phyloP scores from a whole-genome alignment of 169 alveolate genomes.

The Condylostoma magnum region DNA sequence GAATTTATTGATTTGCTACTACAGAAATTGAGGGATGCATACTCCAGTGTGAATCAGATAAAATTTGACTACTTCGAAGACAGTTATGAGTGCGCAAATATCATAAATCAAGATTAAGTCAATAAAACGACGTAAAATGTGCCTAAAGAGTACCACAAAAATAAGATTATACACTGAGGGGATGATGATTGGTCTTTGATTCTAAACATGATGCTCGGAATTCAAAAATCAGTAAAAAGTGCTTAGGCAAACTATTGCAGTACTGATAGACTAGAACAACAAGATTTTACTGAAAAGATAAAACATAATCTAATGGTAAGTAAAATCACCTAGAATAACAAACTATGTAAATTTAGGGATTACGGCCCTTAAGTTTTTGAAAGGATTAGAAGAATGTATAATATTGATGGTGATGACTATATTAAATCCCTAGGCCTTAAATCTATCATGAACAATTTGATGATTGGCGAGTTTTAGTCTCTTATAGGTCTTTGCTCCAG shows the following conservation, averaged over 20 bases:
- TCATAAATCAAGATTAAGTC: too few species aligned
- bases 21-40: too few species aligned
- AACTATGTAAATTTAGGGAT: slow-evolving; percentile 67
- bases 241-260: not conserved
- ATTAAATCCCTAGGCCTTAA: slow-evolving; percentile 80
- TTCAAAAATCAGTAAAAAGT: slow-evolving; percentile 15
- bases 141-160: not conserved
- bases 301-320: slow-evolving; percentile 20
- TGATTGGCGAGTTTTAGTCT: slow-evolving; percentile 71
- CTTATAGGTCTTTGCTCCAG: slow-evolving; percentile 75
- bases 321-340: slow-evolving; percentile 23
- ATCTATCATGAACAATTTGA: slow-evolving; percentile 68
- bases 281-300: not conserved
- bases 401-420: slow-evolving; percentile 67
- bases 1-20: too few species aligned
- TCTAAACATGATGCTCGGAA: slow-evolving; percentile 28
- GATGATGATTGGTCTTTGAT: slow-evolving; percentile 29
- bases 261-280: not conserved
- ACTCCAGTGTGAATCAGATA: too few species aligned
- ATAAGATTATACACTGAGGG: slow-evolving; percentile 16
- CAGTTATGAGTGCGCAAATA: too few species aligned
- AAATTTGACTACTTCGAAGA: too few species aligned
- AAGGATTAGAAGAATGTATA: slow-evolving; percentile 62
- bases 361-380: slow-evolving; percentile 79
- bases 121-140: slow-evolving; percentile 9